phyloP scores from a whole-genome alignment of 495 filamentous ascomycete genomes.

The Aspergillus indologenus region DNA sequence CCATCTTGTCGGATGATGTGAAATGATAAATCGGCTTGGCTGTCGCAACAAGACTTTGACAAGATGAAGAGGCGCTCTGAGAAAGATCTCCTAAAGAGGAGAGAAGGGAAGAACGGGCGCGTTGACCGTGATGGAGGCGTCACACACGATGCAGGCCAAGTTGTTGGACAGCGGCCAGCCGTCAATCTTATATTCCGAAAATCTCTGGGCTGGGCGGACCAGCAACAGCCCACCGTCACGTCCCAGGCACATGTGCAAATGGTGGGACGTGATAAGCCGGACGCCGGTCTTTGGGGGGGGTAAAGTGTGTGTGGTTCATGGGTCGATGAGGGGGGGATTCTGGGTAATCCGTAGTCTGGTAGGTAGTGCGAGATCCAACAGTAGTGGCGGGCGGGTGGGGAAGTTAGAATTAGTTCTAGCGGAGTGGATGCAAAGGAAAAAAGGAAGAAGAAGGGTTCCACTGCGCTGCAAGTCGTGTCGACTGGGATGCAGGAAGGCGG shows the following conservation, averaged over 20 bases:
- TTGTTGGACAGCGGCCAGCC: constrained; percentile 17
- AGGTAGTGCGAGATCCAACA: neutral
- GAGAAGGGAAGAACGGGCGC: constrained; percentile 5
- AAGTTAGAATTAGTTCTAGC: neutral
- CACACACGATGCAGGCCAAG: constrained; percentile 24
- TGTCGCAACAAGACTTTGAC: constrained; percentile 10
- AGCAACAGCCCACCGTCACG: constrained; percentile 13
- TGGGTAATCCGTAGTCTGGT: neutral
- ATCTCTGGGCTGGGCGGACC: constrained; percentile 22
- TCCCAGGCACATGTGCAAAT: constrained; percentile 26
- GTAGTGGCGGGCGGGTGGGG: constrained; percentile 1
- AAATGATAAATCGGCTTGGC: constrained; percentile 13
- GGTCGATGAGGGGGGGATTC: constrained; percentile 10
- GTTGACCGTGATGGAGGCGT: constrained; percentile 21
- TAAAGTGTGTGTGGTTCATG: neutral
- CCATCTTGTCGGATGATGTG: constrained; percentile 28
- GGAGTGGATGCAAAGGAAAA: no score
- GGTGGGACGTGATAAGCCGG: constrained; percentile 28
- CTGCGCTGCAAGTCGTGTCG: constrained; percentile 1
- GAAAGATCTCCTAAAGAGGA: neutral
- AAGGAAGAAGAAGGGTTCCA: constrained; percentile 14
- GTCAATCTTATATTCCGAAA: constrained; percentile 27
- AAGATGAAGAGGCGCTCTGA: constrained; percentile 12
- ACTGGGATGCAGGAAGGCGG: neutral
- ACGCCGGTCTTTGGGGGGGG: constrained; percentile 10